These are phyloP conservation scores for Rhizopogon rudus DNA, from an alignment of 768 basidiomycete genomes.

Conservation along the genomic window DNA sequence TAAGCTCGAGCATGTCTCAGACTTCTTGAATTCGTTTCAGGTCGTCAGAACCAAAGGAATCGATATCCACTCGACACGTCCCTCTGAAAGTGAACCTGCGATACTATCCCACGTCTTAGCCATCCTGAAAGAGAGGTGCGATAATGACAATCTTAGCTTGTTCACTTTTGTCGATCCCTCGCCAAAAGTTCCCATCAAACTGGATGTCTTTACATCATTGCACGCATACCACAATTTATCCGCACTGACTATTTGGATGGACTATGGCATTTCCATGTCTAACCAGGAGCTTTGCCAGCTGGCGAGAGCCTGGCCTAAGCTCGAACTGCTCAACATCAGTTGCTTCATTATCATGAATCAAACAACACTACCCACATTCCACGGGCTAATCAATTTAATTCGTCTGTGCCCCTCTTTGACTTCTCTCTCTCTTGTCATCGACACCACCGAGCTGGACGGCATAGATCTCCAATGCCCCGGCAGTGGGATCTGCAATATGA, in stretches of 20 bases:
- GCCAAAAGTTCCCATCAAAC: neutral
- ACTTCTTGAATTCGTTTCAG: neutral
- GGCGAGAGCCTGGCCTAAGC: constrained; percentile 14
- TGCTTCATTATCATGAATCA: constrained; percentile 9
- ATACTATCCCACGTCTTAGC: neutral
- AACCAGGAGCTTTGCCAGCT: constrained; percentile 7
- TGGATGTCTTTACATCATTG: neutral
- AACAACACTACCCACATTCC: constrained; percentile 16
- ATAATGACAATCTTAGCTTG: neutral
- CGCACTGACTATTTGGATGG: too few relatives aligned
- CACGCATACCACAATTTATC: too few relatives aligned
- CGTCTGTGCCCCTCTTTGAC: constrained; percentile 10
- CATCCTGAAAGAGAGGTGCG: neutral
- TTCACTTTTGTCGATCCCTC: neutral
- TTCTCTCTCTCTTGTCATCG: constrained; percentile 20
- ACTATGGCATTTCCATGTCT: too few relatives aligned
- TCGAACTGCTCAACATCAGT: constrained; percentile 16
- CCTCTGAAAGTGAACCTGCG: neutral
- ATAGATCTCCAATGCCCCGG: neutral
- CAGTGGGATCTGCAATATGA: neutral
- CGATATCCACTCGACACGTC: neutral
- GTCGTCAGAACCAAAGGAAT: neutral
- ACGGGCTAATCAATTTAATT: constrained; percentile 9
- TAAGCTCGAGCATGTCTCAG: neutral
- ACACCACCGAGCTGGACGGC: constrained; percentile 3